Evolutionary conservation across 176 grass and related monocot genomes (phyloP).

Genomic region (Phoenix dactylifera): DNA sequence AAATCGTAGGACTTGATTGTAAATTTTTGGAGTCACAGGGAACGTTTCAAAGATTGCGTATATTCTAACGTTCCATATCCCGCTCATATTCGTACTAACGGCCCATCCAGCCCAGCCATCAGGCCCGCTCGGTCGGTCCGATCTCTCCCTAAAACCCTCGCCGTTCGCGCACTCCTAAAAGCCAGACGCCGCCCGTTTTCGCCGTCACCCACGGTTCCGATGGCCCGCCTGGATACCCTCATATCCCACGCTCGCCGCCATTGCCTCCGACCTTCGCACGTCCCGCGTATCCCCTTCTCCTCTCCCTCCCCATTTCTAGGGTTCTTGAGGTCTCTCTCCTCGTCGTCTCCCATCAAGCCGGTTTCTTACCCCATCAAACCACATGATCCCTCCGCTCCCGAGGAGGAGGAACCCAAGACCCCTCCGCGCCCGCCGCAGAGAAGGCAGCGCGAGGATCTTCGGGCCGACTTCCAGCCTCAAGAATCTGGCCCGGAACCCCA

Average conservation of each 20-base stretch:
- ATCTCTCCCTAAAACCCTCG: too few relatives aligned
- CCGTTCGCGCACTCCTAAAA: too few relatives aligned
- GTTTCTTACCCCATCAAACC: constrained; percentile 66
- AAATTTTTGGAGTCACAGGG: too few relatives aligned
- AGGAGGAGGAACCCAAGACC: constrained; percentile 8
- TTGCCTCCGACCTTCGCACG: constrained; percentile 13
- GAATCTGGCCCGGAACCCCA: too few relatives aligned
- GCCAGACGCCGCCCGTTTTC: background rate
- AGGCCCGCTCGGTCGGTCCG: too few relatives aligned
- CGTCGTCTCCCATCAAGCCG: constrained; percentile 43
- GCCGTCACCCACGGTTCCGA: constrained; percentile 24
- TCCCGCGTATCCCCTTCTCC: constrained; percentile 28
- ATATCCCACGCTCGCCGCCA: constrained; percentile 24
- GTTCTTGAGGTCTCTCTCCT: constrained; percentile 10
- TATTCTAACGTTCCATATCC: too few relatives aligned
- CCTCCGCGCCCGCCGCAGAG: background rate
- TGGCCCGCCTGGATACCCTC: constrained; percentile 67
- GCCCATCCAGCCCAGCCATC: too few relatives aligned
- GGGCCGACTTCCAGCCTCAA: too few relatives aligned
- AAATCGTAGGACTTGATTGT: too few relatives aligned
- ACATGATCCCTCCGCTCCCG: constrained; percentile 18
- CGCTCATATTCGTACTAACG: too few relatives aligned
- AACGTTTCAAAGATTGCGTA: too few relatives aligned
- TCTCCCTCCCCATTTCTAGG: constrained; percentile 14
- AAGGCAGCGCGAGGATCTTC: background rate